Evolutionary conservation across 257 asterid species (phyloP), one percentile per base, ranked within the genome.

Genomic region (Solanum ossicruentum): DNA sequence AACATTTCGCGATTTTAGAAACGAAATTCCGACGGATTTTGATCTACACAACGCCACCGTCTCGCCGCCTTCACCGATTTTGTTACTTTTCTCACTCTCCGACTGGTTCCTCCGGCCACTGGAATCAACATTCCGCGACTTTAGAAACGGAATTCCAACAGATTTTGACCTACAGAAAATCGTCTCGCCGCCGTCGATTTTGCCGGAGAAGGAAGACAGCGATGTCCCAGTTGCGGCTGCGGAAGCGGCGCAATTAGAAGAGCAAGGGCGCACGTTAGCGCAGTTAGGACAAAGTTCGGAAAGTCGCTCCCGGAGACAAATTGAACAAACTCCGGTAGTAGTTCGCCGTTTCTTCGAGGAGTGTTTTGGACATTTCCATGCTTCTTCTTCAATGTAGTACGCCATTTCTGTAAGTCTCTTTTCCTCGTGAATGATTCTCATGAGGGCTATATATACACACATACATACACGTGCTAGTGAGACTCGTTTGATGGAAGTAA

Each of bases 81-180:
- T 1, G 72, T 17, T 70, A 10, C 57, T 47, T 49, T 60, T 85
- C 60, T 36, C 18, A 6, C 21, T 9, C 75, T 4, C 20, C 8
- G 61, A 52, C 41, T 12, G 47, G 12, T 54, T 88, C 85, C 21
- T 12, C 80, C 84, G 83, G 84, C 39, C 56, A 11, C 75, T 80
- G 66, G 83, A 0, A 10, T 26, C 3, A 51, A 84, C 73, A 84
- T 81, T 81, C 0, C 87, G 82, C 7, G 91, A 83, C 63, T 92
- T 92, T 43, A 93, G 85, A 88, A 89, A 92, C 11, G 95, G 93
- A 84, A 92, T 60, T 49, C 93, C 97, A 77, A 93, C 91, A 65
- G 98, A 95, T 89, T 92, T 89, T 51, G 98, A 93, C 41, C 98
- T 87, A 78, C 89, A 90, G 86, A 95, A 86, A n/a, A 88, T 81